Conservation (phyloP, 2,329 filamentous ascomycete species). For the Sclerotinia glacialis region DNA sequence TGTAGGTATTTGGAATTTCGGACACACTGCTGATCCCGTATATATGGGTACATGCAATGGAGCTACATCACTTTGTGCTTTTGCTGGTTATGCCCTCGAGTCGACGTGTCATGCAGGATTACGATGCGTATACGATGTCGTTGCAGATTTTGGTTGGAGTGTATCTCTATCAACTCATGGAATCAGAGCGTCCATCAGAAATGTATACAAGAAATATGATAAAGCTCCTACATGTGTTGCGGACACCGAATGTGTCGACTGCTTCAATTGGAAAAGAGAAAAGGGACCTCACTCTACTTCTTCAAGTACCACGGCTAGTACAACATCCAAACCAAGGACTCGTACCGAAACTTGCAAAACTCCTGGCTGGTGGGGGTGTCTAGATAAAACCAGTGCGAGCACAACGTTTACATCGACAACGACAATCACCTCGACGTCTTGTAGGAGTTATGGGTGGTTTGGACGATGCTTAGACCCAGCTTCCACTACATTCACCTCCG, state of each 20-base stretch:
- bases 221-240: slow-evolving; percentile 68
- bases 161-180: slow-evolving; percentile 86
- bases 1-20: slow-evolving; percentile 82
- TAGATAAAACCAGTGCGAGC: slow-evolving; percentile 44
- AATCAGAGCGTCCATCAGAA: slow-evolving; percentile 78
- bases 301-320: slow-evolving; percentile 57
- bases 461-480: slow-evolving; percentile 14
- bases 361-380: slow-evolving; percentile 67
- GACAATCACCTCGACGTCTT: slow-evolving; percentile 19
- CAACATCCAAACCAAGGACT: slow-evolving; percentile 55
- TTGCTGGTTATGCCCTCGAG: slow-evolving; percentile 83
- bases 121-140: slow-evolving; percentile 86
- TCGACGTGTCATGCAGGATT: slow-evolving; percentile 80
- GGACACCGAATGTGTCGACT: slow-evolving; percentile 79
- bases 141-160: slow-evolving; percentile 85
- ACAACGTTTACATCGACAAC: slow-evolving; percentile 36
- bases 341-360: slow-evolving; percentile 82
- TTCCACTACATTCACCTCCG: slow-evolving; percentile 5
- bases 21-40: slow-evolving; percentile 89
- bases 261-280: slow-evolving; percentile 88
- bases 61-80: slow-evolving; percentile 80
- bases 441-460: slow-evolving; percentile 28
- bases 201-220: slow-evolving; percentile 81
- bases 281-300: slow-evolving; percentile 79
- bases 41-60: slow-evolving; percentile 90